A percentile compares a stretch with the other conserved stretches of the same genome.
Evolutionary conservation across 2,329 filamentous ascomycete species (phyloP).

Genomic region (Stemphylium beticola): DNA sequence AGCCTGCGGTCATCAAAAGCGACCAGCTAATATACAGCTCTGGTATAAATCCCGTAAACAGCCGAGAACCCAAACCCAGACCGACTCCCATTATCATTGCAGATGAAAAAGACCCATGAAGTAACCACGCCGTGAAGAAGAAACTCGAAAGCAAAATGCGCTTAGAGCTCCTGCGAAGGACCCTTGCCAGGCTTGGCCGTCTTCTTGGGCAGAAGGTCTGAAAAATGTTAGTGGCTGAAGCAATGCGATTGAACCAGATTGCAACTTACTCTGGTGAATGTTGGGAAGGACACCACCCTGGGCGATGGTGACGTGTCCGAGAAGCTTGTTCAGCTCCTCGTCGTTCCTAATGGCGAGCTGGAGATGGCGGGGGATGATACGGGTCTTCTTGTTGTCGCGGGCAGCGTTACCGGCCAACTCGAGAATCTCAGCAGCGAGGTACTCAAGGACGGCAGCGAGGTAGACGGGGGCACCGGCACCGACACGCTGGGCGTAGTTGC

Average conservation of each 20-base stretch:
- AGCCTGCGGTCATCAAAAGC: conserved; percentile 55
- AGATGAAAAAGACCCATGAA: conserved; percentile 61
- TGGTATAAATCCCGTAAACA: conserved; percentile 58
- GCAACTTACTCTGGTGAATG: conserved; percentile 89
- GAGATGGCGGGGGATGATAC: conserved; percentile 98
- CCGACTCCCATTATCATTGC: conserved; percentile 81
- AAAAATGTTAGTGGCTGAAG: conserved; percentile 50
- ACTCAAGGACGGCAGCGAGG: conserved; percentile 96
- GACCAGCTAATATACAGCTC: conserved; percentile 68
- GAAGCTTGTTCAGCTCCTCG: conserved; percentile 99
- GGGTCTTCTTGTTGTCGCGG: conserved; percentile 99
- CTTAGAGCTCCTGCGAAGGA: conserved; percentile 92
- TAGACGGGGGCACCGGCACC: conserved; percentile 98
- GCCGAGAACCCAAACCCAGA: conserved; percentile 64
- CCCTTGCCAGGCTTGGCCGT: conserved; percentile 93
- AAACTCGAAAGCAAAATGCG: conserved; percentile 42
- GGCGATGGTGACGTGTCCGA: conserved; percentile 94
- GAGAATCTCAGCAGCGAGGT: conserved; percentile 97
- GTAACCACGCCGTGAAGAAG: conserved; percentile 54
- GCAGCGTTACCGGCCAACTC: conserved; percentile 98
- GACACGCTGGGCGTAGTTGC: conserved; percentile 99
- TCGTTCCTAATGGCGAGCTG: conserved; percentile 99
- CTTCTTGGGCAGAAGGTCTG: conserved; percentile 99
- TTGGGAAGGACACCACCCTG: conserved; percentile 97
- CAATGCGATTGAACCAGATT: conserved; percentile 1